Evolutionary conservation across 192 early-diverging fungal species (phyloP), one percentile per base, ranked within the genome.

Genomic region (Coemansia sp.): DNA sequence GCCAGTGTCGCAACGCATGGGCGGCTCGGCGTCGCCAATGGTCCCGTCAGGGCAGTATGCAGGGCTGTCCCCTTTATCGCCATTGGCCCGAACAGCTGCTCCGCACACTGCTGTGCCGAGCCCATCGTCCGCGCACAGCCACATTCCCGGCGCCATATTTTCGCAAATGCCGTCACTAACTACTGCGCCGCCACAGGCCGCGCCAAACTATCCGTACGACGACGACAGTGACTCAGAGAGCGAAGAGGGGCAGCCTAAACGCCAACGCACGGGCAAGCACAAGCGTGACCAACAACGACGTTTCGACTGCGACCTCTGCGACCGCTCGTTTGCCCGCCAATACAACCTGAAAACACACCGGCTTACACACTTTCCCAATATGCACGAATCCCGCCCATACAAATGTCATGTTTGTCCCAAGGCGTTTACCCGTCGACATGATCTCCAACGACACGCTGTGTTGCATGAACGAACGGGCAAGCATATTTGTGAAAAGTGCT

Each of bases 291-390:
- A 75, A 59, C 54, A 75, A 54, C 74, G 69, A 41, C 81, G 79
- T 23, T 86, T 83, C 71, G 54, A 77, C 52, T 87, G 85, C 65
- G 74, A 84, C 6, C 65, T 84, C 16, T 95, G 94, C 61, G 57
- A 77, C 38, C 82, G 86, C 55, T 70, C 80, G 45, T 96, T 96
- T 72, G 87, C 89, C 0, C 81, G 92, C 35, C 85, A 84, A 35
- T 96, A 89, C 68, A 96, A 94, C 68, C 82, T 96, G 29, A 87
- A 87, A 68, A 88, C 88, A 0, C 92, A 96, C 63, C 74, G 87
- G 59, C 73, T 85, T 39, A 88, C 87, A 10, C 93, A 95, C 74
- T 74, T 85, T 60, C 71, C 82, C 16, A 68, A 78, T 48, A 68
- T 77, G 48, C 22, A 65, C 29, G 68, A 58, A 39, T 73, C 82